Conservation (phyloP, 2,329 filamentous ascomycete species). For the Calycina herbarum region DNA sequence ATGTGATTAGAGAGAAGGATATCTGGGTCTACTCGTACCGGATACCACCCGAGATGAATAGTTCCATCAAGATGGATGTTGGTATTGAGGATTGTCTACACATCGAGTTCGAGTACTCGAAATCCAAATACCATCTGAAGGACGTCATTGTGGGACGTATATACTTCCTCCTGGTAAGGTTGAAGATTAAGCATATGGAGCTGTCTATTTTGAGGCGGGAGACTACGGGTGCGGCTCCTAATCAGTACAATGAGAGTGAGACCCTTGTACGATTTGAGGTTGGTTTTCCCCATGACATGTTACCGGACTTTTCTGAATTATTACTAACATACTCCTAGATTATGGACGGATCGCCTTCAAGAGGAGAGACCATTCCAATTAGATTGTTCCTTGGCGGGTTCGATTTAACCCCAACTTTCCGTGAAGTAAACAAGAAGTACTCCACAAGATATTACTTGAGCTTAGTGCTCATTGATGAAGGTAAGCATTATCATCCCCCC, state of each 20-base stretch:
- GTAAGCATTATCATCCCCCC: constrained; percentile 43
- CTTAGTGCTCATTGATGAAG: constrained; percentile 92
- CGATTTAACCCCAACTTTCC: constrained; percentile 95
- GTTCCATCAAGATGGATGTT: constrained; percentile 99
- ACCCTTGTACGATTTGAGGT: constrained; percentile 96
- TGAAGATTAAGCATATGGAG: constrained; percentile 99
- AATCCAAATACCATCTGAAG: constrained; percentile 98
- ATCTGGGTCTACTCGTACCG: constrained; percentile 99
- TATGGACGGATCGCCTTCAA: constrained; percentile 41
- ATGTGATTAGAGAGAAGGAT: constrained; percentile 98
- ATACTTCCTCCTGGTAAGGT: constrained; percentile 92
- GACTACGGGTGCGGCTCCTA: constrained; percentile 93
- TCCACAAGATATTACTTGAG: constrained; percentile 97
- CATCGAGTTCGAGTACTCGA: constrained; percentile 99
- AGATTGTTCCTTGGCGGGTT: constrained; percentile 96
- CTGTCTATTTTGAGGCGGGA: constrained; percentile 95
- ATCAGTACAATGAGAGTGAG: constrained; percentile 99
- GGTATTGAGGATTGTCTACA: constrained; percentile 98
- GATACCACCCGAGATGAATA: constrained; percentile 97
- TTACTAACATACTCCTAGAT: constrained; percentile 12
- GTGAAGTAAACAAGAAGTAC: constrained; percentile 99
- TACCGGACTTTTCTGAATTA: not conserved
- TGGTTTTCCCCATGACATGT: constrained; percentile 27
- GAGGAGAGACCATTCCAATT: constrained; percentile 90
- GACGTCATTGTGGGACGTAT: constrained; percentile 98